Base-by-base conservation (phyloP, 2,329 filamentous ascomycete species). In the Penicillium sp. region DNA sequence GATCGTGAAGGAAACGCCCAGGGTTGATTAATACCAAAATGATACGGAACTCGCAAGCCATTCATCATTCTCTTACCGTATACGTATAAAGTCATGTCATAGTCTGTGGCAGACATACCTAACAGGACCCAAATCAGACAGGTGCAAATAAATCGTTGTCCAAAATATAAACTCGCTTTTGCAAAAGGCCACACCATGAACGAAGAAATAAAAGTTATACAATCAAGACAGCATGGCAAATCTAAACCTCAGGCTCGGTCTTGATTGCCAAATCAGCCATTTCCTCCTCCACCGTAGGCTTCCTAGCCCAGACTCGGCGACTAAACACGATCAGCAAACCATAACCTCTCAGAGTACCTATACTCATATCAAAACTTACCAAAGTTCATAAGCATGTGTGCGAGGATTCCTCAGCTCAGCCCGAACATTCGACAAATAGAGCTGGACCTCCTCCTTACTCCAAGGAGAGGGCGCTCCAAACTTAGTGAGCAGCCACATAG, bases 1-100 rank as follows among this genome's bases (percentile, higher is more conserved):
- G 32, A 72, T 66, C 2, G 74, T 78, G 1, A 64, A 70, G 10
- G 55, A 74, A 16, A 71, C 70, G 8, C 21, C 27, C 1, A 27
- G 15, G 6, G 12, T 38, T 32, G 25, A 42, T 31, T 16, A 5
- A 3, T 32, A 23, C 21, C 15, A 18, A 48, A 27, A 29, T 39
- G 25, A 10, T 23, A 31, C 5, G n/a, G 7, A 7, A 39, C 7
- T 16, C 5, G 10, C 6, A 46, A 47, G 2, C 3, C 6, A 27
- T 2, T 27, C 9, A 13, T 10, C 3, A 6, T 34, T 10, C 13
- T 10, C 13, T n/a, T 16, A 23, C 29, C 6, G 16, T 44, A 9
- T 16, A n/a, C 10, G 0, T 7, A 6, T 1, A 12, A 32, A 34
- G 4, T 1, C 18, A 34, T 34, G 13, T 46, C 29, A 9, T 46